Base-by-base conservation (phyloP, 805 yeast genomes). In the Candida vaughaniae region DNA sequence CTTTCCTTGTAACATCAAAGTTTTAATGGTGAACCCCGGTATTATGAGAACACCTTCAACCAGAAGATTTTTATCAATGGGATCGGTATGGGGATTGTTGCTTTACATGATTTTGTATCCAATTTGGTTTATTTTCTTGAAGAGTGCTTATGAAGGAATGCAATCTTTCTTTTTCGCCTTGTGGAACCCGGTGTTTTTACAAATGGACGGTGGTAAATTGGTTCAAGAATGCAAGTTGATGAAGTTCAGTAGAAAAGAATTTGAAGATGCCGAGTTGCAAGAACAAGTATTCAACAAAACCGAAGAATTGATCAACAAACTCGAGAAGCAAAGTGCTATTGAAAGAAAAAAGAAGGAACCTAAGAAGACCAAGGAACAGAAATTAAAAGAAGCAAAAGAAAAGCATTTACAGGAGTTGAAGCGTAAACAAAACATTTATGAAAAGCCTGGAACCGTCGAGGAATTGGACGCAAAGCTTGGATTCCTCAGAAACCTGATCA, bases 21-120 rank as follows among this genome's bases (percentile, higher is more conserved):
- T 88, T 16, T 75, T 82, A 40, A 53, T 88, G 37, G 93, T 86
- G 4, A 93, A 93, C 53, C 98, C 99, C 0, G 99, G 99, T 1
- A 49, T 90, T 23, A 85, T 87, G 84, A 74, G 98, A 48, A 80
- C 95, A 2, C 86, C 95, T 2, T 78, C 95, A 17, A 81, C 91
- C 26, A 78, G 93, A 48, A 73, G 96, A 39, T 77, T 82, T 23
- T 40, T 88, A 4, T 78, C 93, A 14, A 73, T 85, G 62, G 97
- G 98, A 1, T 69, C 86, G 0, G 48, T 91, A 3, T 49, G 69
- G 47, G 82, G 87, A 3, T 43, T 89, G 4, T 7, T 87, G 0
- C 5, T 69, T 16, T 81, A 91, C 53, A 42, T 89, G 20, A 6
- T 89, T 3, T 39, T 83, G 29, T 85, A 82, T 66, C 99, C 99